phyloP scores from a whole-genome alignment of 345 rosid species.

The Ceriops decandra region DNA sequence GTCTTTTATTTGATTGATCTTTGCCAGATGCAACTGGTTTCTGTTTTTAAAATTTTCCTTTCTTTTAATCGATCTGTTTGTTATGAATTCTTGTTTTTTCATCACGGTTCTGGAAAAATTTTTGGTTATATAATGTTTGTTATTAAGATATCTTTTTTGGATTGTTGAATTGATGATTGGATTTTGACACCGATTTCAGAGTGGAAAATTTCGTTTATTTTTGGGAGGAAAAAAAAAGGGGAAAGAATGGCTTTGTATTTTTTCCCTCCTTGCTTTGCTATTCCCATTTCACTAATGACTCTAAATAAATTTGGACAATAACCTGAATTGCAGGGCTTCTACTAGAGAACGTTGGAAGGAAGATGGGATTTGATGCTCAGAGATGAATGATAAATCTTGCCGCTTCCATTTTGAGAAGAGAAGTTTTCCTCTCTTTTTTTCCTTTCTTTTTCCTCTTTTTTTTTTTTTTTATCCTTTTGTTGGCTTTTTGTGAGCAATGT shows the following conservation, averaged over 20 bases:
- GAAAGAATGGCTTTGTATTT: not conserved
- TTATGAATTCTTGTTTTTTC: too few species aligned
- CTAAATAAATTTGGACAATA: not conserved
- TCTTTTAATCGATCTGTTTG: too few species aligned
- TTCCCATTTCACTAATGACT: not conserved
- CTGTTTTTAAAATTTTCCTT: too few species aligned
- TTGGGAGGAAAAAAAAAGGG: too few species aligned
- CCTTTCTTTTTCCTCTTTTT: constrained; percentile 1
- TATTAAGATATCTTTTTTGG: too few species aligned
- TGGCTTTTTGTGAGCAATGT: constrained; percentile 2
- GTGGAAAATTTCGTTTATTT: too few species aligned
- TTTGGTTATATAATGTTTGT: too few species aligned
- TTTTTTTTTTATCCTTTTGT: not conserved
- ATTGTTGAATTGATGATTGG: too few species aligned
- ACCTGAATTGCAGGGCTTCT: constrained; percentile 33
- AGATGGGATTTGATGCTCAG: constrained; percentile 40
- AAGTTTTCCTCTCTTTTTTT: not conserved
- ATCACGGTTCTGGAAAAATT: too few species aligned
- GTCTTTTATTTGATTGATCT: too few species aligned
- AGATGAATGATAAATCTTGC: constrained; percentile 26
- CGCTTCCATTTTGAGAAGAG: constrained; percentile 6
- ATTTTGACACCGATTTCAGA: too few species aligned
- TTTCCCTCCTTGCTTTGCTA: not conserved
- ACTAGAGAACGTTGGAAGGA: constrained; percentile 38
- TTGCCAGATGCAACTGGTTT: too few species aligned